Evolutionary conservation across 805 yeast species (phyloP), one percentile per base, ranked within the genome.

Genomic region (Starmerella powellii): DNA sequence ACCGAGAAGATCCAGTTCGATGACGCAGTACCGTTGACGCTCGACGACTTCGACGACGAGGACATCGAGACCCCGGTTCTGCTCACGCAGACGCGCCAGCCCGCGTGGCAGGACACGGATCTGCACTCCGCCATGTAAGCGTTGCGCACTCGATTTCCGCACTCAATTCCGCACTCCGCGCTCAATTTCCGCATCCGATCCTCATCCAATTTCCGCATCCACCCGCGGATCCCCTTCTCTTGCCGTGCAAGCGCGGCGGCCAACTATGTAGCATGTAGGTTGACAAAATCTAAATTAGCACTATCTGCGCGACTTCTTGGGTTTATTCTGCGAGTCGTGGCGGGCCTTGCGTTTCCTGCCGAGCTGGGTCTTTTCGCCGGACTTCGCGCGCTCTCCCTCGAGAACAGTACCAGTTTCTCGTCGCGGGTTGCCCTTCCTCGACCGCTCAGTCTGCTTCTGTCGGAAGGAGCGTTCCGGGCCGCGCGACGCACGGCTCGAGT

Each of bases 371-470:
- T 32, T 35, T n/a, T 47, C 38, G 16, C 52, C 58, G 6, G 26
- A 40, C 37, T 49, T 44, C 18, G 63, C 59, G 2, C 62, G 62
- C 41, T 47, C 53, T 18, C 63, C 63, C 28, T 59, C 63, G 19
- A 56, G 40, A 8, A 49, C 56, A 29, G 17, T 20, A 15, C 46
- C 42, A 16, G 35, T 32, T 40, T 30, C 21, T 11, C 34, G 30
- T 13, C 16, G 23, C 16, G 44, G 44, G 15, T 40, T 39, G 16
- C 42, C 44, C 31, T 29, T 15, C 6, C 37, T 24, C 32, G 46
- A 40, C 16, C 50, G 47, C 26, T 37, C 36, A 2, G 50, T 43
- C 20, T 42, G 42, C 29, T 46, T 47, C 32, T 44, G 44, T n/a
- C 37, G 30, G 30, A 40, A 42, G 16, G 48, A 28, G 16, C 35